Evolutionary conservation across 768 basidiomycete genomes (phyloP).

Genomic region (Suillus decipiens): DNA sequence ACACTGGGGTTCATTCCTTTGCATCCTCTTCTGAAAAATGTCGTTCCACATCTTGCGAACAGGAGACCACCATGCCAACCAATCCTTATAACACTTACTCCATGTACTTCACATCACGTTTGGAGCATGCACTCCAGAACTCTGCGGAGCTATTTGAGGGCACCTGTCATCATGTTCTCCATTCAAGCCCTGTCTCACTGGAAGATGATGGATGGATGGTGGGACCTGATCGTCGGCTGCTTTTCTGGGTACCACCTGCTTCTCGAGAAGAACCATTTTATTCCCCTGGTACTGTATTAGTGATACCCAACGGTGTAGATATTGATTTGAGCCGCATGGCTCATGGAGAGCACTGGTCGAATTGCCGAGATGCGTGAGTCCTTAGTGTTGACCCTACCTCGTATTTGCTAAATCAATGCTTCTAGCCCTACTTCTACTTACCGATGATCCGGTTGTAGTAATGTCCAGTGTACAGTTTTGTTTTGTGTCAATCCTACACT

Average conservation of each 20-base stretch:
- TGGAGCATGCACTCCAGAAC: neutral
- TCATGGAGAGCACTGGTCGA: neutral
- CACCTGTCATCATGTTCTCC: neutral
- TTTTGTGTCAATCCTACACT: too few species aligned
- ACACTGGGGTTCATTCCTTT: neutral
- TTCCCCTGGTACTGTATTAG: fast-evolving
- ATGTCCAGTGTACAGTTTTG: too few species aligned
- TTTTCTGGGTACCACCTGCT: neutral
- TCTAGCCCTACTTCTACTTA: too few species aligned
- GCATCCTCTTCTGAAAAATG: neutral
- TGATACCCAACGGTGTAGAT: neutral
- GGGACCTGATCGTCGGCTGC: neutral
- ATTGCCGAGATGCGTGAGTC: neutral
- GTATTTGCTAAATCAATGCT: too few species aligned
- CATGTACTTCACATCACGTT: constrained; percentile 1
- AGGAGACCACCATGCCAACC: neutral
- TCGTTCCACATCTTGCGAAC: neutral
- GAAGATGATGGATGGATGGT: neutral
- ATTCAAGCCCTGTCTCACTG: neutral
- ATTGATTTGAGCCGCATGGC: neutral
- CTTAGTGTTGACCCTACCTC: neutral
- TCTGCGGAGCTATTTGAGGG: neutral
- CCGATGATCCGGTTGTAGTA: too few species aligned
- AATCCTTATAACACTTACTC: neutral
- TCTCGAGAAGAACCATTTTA: neutral